Conservation (phyloP, 2,329 filamentous ascomycete species). For the Penicillium vulpinum region DNA sequence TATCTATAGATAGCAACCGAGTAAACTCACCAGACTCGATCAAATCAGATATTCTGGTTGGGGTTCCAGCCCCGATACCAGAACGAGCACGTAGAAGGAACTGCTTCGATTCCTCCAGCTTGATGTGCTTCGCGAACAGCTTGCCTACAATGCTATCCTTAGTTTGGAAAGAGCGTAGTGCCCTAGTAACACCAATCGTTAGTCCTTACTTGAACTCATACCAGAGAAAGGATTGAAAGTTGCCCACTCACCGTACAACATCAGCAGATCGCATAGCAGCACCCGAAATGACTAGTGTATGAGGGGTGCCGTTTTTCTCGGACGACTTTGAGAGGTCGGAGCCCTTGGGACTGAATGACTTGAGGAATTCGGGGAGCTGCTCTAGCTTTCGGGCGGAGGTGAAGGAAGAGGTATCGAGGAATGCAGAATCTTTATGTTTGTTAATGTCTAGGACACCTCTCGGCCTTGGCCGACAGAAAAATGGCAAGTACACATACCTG, state of each 20-base stretch:
- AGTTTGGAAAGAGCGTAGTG: conserved; percentile 73
- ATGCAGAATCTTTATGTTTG: conserved; percentile 60
- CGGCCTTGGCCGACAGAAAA: neutral
- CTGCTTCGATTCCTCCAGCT: conserved; percentile 79
- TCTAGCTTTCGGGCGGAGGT: conserved; percentile 65
- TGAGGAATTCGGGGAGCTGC: conserved; percentile 76
- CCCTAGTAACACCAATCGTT: conserved; percentile 45
- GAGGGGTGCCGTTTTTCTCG: conserved; percentile 69
- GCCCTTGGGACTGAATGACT: conserved; percentile 57
- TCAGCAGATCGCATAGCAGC: conserved; percentile 86
- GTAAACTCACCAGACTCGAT: conserved; percentile 70
- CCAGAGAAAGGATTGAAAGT: neutral
- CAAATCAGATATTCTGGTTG: conserved; percentile 76
- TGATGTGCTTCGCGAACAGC: conserved; percentile 97
- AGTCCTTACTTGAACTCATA: conserved; percentile 1
- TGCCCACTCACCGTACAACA: conserved; percentile 64
- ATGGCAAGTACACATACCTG: conserved; percentile 55
- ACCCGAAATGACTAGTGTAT: conserved; percentile 84
- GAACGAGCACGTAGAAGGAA: conserved; percentile 66
- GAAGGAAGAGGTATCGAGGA: conserved; percentile 78
- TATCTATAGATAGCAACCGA: neutral
- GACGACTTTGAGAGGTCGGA: conserved; percentile 64
- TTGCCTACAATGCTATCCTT: conserved; percentile 81
- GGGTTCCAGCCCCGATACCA: conserved; percentile 88
- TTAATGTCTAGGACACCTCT: neutral